A percentile compares a stretch with the other conserved stretches of the same genome.
phyloP scores from a whole-genome alignment of 257 asterid genomes.

The Ophiorrhiza pumila region DNA sequence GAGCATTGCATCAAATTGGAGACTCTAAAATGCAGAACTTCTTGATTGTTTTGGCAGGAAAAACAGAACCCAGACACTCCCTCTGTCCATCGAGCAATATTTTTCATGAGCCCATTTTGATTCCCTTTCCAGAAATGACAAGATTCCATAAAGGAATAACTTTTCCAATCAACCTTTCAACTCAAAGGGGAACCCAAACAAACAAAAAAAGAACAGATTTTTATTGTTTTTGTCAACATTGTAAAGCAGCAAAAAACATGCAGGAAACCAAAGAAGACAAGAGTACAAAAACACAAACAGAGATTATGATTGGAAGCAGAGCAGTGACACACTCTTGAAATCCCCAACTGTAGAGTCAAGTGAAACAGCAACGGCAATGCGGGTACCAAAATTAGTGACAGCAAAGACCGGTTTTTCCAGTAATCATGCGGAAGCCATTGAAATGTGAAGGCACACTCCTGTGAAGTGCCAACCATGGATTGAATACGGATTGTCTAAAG shows the following conservation, averaged over 20 bases:
- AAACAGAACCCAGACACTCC: too few relatives aligned
- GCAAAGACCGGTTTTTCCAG: conserved; percentile 31
- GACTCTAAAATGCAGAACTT: background rate
- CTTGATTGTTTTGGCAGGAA: background rate
- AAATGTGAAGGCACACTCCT: background rate
- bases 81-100: too few relatives aligned
- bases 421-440: conserved; percentile 25
- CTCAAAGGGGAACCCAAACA: background rate
- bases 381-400: conserved; percentile 53
- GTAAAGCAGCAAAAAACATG: background rate
- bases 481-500: too few relatives aligned
- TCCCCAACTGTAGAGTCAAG: conserved; percentile 31
- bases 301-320: background rate
- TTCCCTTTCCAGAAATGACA: too few relatives aligned
- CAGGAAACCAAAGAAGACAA: background rate
- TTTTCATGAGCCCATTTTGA: too few relatives aligned
- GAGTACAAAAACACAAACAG: too few relatives aligned
- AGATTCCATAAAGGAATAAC: background rate
- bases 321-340: conserved; percentile 42
- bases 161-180: background rate
- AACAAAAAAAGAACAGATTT: background rate
- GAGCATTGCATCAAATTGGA: background rate
- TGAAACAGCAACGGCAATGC: conserved; percentile 40
- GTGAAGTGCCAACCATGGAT: conserved; percentile 6
- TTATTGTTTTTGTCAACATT: background rate